Evolutionary conservation across 2,329 filamentous ascomycete species (phyloP).

Genomic region (Xenosphaeropsis pyriputrescens): DNA sequence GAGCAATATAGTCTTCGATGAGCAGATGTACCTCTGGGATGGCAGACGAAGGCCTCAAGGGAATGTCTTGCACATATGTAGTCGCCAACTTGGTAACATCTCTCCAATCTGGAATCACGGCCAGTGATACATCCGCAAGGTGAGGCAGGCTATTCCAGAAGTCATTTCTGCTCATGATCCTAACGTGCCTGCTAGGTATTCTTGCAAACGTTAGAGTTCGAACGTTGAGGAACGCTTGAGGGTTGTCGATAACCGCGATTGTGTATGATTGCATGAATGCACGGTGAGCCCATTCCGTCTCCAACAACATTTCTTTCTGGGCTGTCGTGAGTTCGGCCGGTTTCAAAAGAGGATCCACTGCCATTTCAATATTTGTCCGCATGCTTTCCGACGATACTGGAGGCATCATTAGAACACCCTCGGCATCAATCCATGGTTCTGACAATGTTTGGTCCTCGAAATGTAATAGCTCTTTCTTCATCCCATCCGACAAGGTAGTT

Average conservation of each 20-base stretch:
- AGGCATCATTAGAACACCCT: neutral
- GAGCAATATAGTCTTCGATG: conserved; percentile 32
- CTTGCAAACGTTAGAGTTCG: conserved; percentile 47
- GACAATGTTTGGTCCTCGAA: neutral
- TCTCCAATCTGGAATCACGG: conserved; percentile 53
- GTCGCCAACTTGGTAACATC: conserved; percentile 35
- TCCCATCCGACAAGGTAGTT: neutral
- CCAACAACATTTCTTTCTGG: conserved; percentile 55
- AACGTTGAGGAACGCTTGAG: conserved; percentile 33
- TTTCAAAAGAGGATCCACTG: conserved; percentile 14
- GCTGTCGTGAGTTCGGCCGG: conserved; percentile 40
- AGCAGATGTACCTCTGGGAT: conserved; percentile 34
- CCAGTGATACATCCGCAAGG: conserved; percentile 38
- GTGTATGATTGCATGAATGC: conserved; percentile 55
- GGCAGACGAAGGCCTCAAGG: conserved; percentile 34
- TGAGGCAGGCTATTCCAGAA: conserved; percentile 46
- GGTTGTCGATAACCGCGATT: conserved; percentile 48
- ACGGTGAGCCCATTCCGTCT: conserved; percentile 53
- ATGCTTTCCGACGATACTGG: neutral
- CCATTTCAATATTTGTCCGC: neutral
- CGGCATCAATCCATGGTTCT: neutral
- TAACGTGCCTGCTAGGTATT: conserved; percentile 45
- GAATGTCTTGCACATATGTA: conserved; percentile 30
- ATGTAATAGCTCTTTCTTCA: neutral
- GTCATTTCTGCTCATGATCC: conserved; percentile 35